phyloP scores from a whole-genome alignment of 805 yeast species.

The Suhomyces sp. region DNA sequence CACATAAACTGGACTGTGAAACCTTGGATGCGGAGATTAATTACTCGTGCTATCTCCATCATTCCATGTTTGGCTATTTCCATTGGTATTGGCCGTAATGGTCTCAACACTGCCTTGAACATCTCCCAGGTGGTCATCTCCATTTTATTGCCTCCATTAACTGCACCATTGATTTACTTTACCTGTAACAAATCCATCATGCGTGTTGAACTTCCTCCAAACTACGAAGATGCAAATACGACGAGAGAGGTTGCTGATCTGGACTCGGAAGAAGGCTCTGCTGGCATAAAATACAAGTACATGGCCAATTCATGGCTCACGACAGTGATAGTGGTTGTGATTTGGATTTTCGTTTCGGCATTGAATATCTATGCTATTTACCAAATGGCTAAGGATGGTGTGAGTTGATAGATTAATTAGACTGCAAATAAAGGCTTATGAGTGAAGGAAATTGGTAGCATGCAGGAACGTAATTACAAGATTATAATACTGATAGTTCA shows the following conservation, averaged over 20 bases:
- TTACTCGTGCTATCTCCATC: constrained; percentile 76
- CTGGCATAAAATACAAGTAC: constrained; percentile 35
- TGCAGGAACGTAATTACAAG: too few species aligned
- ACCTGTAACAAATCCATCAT: constrained; percentile 70
- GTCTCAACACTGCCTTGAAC: constrained; percentile 70
- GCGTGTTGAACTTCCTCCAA: constrained; percentile 48
- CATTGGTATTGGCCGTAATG: constrained; percentile 67
- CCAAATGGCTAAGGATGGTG: constrained; percentile 40
- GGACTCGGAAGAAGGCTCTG: constrained; percentile 9
- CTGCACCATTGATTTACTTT: constrained; percentile 83
- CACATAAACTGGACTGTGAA: constrained; percentile 76
- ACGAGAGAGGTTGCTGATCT: constrained; percentile 10
- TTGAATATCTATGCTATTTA: constrained; percentile 64
- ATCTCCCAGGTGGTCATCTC: constrained; percentile 86
- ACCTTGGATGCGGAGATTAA: constrained; percentile 79
- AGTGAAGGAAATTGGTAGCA: too few species aligned
- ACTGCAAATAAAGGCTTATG: too few species aligned
- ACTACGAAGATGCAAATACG: constrained; percentile 2
- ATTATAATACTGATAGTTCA: too few species aligned
- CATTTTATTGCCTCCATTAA: constrained; percentile 74
- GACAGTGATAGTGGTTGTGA: constrained; percentile 47
- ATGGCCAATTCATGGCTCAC: constrained; percentile 65
- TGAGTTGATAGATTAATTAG: constrained; percentile 12
- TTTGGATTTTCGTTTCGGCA: constrained; percentile 74
- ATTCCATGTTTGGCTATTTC: constrained; percentile 79